A percentile compares a stretch with the other conserved stretches of the same genome.
These are phyloP conservation scores for Candolleomyces eurysporus DNA, from an alignment of 768 basidiomycete species.

Conservation along the genomic window DNA sequence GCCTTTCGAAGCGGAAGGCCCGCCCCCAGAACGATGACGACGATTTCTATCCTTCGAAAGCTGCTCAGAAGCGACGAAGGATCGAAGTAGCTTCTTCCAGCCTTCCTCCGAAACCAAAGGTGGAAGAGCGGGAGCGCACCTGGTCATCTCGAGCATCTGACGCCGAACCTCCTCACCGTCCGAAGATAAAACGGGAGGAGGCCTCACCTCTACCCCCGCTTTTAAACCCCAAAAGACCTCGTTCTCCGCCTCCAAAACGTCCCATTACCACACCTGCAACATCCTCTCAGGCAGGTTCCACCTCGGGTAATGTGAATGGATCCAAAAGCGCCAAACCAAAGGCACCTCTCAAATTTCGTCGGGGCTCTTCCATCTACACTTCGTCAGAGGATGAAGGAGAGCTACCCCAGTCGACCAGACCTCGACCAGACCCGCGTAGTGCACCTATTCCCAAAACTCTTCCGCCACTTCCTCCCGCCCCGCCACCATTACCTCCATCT, in stretches of 20 bases:
- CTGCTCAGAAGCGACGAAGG: constrained; percentile 11
- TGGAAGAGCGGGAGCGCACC: neutral
- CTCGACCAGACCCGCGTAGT: neutral
- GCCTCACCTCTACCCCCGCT: neutral
- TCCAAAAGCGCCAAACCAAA: constrained; percentile 7
- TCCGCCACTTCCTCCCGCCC: neutral
- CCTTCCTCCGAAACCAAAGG: constrained; percentile 36
- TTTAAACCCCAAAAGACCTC: neutral
- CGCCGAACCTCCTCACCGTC: constrained; percentile 19
- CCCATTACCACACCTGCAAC: constrained; percentile 2
- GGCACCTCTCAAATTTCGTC: constrained; percentile 36
- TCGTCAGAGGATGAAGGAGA: constrained; percentile 64
- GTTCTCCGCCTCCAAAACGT: neutral
- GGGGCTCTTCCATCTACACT: constrained; percentile 62
- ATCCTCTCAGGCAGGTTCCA: constrained; percentile 13
- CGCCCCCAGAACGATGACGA: constrained; percentile 28
- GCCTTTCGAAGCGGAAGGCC: constrained; percentile 40
- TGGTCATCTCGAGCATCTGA: constrained; percentile 2
- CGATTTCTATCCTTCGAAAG: constrained; percentile 18
- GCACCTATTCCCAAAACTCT: constrained; percentile 15
- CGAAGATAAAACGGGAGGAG: constrained; percentile 4
- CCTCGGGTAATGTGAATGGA: neutral
- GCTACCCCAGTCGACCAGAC: constrained; percentile 13
- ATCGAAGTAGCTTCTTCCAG: constrained; percentile 6
- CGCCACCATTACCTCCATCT: neutral